Base-by-base conservation (phyloP, 345 rosid species). In the Eucalyptus pauciflora region DNA sequence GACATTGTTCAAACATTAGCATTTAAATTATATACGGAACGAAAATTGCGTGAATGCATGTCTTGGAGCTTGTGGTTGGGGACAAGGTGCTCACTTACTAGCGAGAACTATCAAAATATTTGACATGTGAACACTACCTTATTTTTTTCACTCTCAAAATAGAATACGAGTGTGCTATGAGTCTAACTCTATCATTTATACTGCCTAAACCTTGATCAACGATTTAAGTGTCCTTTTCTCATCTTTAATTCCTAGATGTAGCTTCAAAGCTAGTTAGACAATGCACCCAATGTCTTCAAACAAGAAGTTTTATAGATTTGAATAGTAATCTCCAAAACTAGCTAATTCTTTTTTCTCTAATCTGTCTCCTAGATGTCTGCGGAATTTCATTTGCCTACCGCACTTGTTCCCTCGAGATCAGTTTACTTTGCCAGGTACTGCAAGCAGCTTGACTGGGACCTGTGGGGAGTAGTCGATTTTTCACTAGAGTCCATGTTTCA, bases 381-480 rank as follows among this genome's bases (percentile, higher is more conserved):
- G 17, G 96, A 94, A 85, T 93, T 94, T 89, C 93, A 94, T 86
- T 76, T 93, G 29, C 91, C 91, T 3, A 89, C 95, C 16, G 91
- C 95, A 20, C 90, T 94, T 24, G 93, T 94, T 54, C 91, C 93
- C 8, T 11, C 87, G 58, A 50, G 96, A 58, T 90, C 92, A 60
- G 86, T 91, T 85, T 89, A 91, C 86, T 93, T 94, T 56, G 94
- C 90, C 86, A 94, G 97, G 87, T 91, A 91, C 54, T 92, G 92
- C 69, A 94, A 88, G 46, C 88, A 88, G 52, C 20, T 93, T 29
- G 87, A 50, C 4, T 9, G n/a, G 15, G 87, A 79, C 56, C 88
- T 91, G 27, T 95, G 96, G 95, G 95, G 87, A 71, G 93, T 95
- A 5, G 96, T 94, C 33, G 97, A 94, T 90, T 91, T 92, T 8